Evolutionary conservation across 805 yeast species (phyloP), one percentile per base, ranked within the genome.

Genomic region (Isabelozyma gotoi): DNA sequence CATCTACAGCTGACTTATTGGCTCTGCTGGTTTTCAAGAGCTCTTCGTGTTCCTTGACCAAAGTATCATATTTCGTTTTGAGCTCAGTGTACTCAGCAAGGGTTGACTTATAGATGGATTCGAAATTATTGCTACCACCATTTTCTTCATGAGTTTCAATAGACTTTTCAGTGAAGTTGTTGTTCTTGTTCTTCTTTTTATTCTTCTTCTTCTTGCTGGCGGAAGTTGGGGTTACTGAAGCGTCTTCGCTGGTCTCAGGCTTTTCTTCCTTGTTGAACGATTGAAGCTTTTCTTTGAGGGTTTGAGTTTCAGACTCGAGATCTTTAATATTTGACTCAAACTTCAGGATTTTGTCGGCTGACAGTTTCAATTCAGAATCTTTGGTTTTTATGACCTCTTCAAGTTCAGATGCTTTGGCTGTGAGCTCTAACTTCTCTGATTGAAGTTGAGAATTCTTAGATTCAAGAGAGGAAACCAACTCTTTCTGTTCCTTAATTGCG

Each of bases 1-100:
- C 37, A 27, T 60, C 63, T n/a, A 80, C 44, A 6, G 64, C 61
- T 3, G 50, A 42, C 21, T 59, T 66, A 3, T 65, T 24, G 4
- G 37, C 34, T 33, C 45, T 43, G 33, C 58, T 39, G 19, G 53
- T 53, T 7, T 36, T 40, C 7, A 52, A 48, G 3, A 64, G 42
- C 8, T 56, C 56, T 11, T 36, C 55, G 44, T 36, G 55, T 36
- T 38, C 44, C 36, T 42, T 27, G 34, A 41, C 7, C n/a, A 42
- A 34, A 3, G 21, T 39, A 7, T 61, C 59, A 39, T 42, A 51
- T 32, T 59, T 46, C 5, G 36, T 8, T 29, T 55, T 49, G 27
- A 56, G 44, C 45, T 49, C 43, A 39, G 10, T 46, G 20, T 12
- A 45, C 31, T 15, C 40, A 33, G n/a, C 41, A 24, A 24, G 29